These are phyloP conservation scores for Ilyonectria mors-panacis DNA, from an alignment of 2,329 filamentous ascomycete species.

Conservation along the genomic window DNA sequence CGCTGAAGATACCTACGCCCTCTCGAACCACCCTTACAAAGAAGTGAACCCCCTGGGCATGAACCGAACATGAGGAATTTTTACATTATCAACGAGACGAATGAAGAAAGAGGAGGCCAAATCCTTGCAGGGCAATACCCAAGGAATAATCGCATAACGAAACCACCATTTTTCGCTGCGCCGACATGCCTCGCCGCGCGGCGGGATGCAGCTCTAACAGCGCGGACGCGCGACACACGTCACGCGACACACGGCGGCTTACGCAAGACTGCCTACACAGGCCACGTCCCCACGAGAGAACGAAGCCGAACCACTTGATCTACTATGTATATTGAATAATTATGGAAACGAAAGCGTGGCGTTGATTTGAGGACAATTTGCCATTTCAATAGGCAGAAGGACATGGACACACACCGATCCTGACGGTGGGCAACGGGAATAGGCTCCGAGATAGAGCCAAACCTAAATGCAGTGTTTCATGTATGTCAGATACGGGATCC, in stretches of 20 bases:
- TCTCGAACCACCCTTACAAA: conserved; percentile 48
- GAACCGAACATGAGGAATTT: conserved; percentile 64
- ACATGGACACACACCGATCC: conserved; percentile 9
- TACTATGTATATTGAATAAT: conserved; percentile 31
- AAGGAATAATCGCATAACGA: conserved; percentile 8
- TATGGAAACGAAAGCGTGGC: conserved; percentile 35
- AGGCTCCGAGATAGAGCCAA: conserved; percentile 3
- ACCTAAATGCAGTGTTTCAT: conserved; percentile 12
- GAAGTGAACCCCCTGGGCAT: conserved; percentile 69
- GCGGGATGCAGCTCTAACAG: conserved; percentile 15
- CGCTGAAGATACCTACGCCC: conserved; percentile 57
- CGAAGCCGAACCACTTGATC: conserved; percentile 30
- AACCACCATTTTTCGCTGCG: neutral
- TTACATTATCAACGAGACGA: conserved; percentile 13
- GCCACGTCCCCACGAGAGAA: conserved; percentile 7
- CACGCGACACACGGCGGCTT: conserved; percentile 20
- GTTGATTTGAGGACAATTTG: conserved; percentile 31
- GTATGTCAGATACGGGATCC: conserved; percentile 24
- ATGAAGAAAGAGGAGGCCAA: conserved; percentile 27
- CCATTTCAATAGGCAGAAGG: conserved; percentile 14
- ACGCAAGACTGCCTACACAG: conserved; percentile 24
- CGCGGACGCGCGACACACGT: conserved; percentile 20
- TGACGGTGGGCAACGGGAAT: neutral
- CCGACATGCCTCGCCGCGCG: conserved; percentile 11
- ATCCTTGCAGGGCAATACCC: conserved; percentile 9